phyloP scores from a whole-genome alignment of 176 grass and related monocot genomes.

The Oryza glumipatula region DNA sequence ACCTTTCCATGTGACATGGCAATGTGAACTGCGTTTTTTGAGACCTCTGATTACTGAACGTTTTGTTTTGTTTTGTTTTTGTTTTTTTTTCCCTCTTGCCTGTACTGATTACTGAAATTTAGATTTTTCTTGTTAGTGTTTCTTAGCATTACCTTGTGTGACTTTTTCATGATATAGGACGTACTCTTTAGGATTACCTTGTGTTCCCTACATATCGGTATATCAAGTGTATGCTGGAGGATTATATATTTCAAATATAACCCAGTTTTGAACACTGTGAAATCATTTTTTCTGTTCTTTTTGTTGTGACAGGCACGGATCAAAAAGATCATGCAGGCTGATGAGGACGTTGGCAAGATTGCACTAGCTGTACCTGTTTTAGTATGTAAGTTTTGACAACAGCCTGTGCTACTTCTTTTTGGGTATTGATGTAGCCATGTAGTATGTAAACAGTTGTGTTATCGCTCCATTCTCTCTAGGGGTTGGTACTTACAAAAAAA shows the following conservation, averaged over 20 bases:
- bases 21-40: neutral
- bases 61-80: neutral
- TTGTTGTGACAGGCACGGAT: constrained; percentile 74
- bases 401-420: constrained; percentile 25
- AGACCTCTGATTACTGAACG: neutral
- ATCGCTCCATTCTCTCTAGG: neutral
- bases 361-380: constrained; percentile 95
- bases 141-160: constrained; percentile 14
- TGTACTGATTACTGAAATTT: constrained; percentile 13
- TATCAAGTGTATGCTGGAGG: neutral
- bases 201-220: neutral
- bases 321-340: constrained; percentile 99
- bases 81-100: neutral
- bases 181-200: neutral
- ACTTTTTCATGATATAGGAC: neutral
- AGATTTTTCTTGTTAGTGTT: constrained; percentile 7
- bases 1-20: neutral
- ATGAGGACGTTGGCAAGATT: constrained; percentile 99
- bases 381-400: constrained; percentile 73
- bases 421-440: constrained; percentile 10
- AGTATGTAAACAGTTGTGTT: neutral
- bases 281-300: constrained; percentile 22
- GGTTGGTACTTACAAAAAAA: neutral
- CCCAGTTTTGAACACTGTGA: neutral
- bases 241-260: constrained; percentile 31